Percentiles rank a stretch among this genome's conserved stretches.
These are phyloP conservation scores for Entomortierella lignicola DNA, from an alignment of 192 early-diverging fungal species.

Conservation along the genomic window DNA sequence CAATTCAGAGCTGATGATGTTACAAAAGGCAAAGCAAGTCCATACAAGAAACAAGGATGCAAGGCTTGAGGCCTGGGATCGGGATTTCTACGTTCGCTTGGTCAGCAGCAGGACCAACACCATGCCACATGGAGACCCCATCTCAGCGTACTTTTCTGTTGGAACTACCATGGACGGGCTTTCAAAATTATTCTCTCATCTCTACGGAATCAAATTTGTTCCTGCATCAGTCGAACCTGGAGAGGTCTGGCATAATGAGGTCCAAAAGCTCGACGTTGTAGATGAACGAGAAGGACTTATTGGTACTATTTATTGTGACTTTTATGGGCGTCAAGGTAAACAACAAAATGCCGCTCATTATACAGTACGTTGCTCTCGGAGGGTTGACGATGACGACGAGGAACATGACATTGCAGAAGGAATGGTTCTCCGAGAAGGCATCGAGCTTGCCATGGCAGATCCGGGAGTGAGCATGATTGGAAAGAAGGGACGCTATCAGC, in stretches of 20 bases:
- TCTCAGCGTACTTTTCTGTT: conserved; percentile 86
- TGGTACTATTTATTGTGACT: conserved; percentile 95
- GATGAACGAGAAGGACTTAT: conserved; percentile 89
- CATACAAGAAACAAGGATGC: conserved; percentile 87
- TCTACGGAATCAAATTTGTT: conserved; percentile 91
- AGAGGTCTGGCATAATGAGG: conserved; percentile 93
- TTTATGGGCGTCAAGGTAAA: conserved; percentile 81
- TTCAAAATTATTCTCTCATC: conserved; percentile 82
- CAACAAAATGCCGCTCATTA: conserved; percentile 95
- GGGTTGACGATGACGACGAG: conserved; percentile 84
- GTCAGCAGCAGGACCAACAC: conserved; percentile 54
- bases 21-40: conserved; percentile 76
- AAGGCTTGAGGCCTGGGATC: conserved; percentile 84
- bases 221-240: conserved; percentile 75
- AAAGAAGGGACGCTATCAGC: conserved; percentile 66
- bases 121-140: conserved; percentile 55
- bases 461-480: conserved; percentile 49
- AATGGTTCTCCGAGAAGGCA: conserved; percentile 34
- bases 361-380: conserved; percentile 89
- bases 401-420: conserved; percentile 57
- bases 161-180: conserved; percentile 89
- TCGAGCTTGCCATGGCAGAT: conserved; percentile 46
- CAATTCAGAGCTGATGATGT: conserved; percentile 77
- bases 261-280: conserved; percentile 90
- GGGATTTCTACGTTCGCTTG: conserved; percentile 73